Evolutionary conservation across 2,329 filamentous ascomycete species (phyloP), one percentile per base, ranked within the genome.

Genomic region (Lasiodiplodia sp.): DNA sequence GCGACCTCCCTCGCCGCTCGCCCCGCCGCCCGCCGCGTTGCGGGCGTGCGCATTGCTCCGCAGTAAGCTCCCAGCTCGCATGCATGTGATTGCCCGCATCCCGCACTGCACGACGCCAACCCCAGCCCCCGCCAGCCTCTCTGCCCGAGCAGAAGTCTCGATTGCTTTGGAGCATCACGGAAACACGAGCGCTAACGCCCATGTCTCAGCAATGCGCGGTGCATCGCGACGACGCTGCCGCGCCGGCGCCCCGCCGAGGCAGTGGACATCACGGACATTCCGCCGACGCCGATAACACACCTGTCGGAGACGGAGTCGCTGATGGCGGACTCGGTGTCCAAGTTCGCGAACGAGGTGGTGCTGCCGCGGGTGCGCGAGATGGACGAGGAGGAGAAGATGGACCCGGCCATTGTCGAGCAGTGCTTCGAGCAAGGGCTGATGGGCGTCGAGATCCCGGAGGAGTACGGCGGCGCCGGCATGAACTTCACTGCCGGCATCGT

Each of bases 401-500:
- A 98, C 79, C 90, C 93, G 0, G 79, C 86, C 1, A 82, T 99
- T 8, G 91, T 99, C 6, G 94, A 97, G 84, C 92, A 96, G 82
- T 87, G 97, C 65, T 99, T 99, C 76, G 96, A 99, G 84, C 94
- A 98, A 79, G 96, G 96, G 0, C 85, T 99, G 62, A 99, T 99
- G 96, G 92, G 94, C 71, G 88, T 99, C 72, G 96, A 99, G 84
- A 97, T 99, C 69, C 95, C 96, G 18, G 96, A 99, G 81, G 94
- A 97, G 81, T 99, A 91, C 78, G 96, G 96, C 70, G 96, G 96
- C 70, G 93, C 95, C 0, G 96, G 94, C 74, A 98, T 99, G 96
- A 97, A 97, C 87, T 99, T 99, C 83, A 98, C 96, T 0, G 85
- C 94, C 0, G 95, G 94, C 70, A 97, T 99, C 78, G 91, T 99